Percentiles rank a stretch among this genome's conserved stretches.
Conservation (phyloP, 768 basidiomycete genomes). For the Chalciporus chontae region DNA sequence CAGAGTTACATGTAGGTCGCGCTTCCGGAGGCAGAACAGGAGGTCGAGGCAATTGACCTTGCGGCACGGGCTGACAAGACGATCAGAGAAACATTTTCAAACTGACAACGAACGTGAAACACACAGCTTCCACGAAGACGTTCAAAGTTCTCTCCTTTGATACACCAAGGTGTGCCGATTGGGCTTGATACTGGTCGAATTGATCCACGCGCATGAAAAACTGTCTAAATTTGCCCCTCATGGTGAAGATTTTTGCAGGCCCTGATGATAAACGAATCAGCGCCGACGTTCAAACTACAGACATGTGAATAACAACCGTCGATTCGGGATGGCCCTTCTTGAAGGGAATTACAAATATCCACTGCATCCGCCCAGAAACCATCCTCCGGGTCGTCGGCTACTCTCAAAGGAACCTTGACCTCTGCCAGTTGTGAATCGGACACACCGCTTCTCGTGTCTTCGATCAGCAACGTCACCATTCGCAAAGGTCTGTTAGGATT, state of each 20-base stretch:
- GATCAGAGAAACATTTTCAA: not conserved
- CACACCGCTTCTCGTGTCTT: slow-evolving; percentile 52
- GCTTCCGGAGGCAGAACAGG: slow-evolving; percentile 7
- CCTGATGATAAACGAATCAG: slow-evolving; percentile 35
- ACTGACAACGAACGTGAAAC: slow-evolving; percentile 14
- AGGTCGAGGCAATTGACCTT: slow-evolving; percentile 28
- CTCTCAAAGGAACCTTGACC: slow-evolving; percentile 55
- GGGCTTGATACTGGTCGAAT: slow-evolving; percentile 46
- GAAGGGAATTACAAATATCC: slow-evolving; percentile 56
- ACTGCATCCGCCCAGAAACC: slow-evolving; percentile 72
- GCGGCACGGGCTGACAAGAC: slow-evolving; percentile 19
- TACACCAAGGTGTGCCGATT: slow-evolving; percentile 56
- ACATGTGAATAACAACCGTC: slow-evolving; percentile 47
- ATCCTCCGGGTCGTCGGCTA: slow-evolving; percentile 44
- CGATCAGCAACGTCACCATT: slow-evolving; percentile 66
- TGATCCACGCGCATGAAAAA: slow-evolving; percentile 60
- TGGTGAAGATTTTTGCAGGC: slow-evolving; percentile 63
- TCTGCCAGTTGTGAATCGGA: slow-evolving; percentile 62
- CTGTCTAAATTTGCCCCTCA: slow-evolving; percentile 67
- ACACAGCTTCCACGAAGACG: slow-evolving; percentile 57
- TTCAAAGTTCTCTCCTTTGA: slow-evolving; percentile 52
- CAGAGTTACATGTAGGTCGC: slow-evolving; percentile 10
- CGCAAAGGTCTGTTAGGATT: slow-evolving; percentile 30
- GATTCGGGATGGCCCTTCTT: slow-evolving; percentile 59
- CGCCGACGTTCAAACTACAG: not conserved